Evolutionary conservation across 768 basidiomycete genomes (phyloP).

Genomic region (Pisolithus tinctorius): DNA sequence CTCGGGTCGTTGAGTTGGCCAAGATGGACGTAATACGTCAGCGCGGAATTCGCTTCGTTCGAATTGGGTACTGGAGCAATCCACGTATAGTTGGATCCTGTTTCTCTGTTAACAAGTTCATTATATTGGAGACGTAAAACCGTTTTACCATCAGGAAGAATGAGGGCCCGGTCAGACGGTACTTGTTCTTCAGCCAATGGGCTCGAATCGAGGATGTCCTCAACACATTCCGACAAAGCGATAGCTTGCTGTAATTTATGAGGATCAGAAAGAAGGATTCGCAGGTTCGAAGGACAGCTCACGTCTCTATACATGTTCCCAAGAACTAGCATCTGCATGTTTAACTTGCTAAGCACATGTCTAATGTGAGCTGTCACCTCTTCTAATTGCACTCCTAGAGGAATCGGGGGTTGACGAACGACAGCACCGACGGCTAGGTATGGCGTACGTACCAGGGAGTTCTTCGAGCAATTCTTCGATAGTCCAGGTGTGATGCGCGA

Average conservation of each 20-base stretch:
- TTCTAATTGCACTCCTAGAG: constrained; percentile 58
- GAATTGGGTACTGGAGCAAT: constrained; percentile 66
- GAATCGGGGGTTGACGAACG: not conserved
- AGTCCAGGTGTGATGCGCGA: constrained; percentile 70
- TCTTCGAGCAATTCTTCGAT: constrained; percentile 70
- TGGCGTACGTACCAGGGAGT: constrained; percentile 53
- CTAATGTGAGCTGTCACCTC: constrained; percentile 61
- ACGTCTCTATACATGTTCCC: constrained; percentile 87
- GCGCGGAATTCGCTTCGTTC: constrained; percentile 78
- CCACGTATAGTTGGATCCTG: constrained; percentile 70
- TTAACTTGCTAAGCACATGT: constrained; percentile 54
- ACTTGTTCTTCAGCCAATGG: constrained; percentile 27
- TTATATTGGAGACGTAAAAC: not conserved
- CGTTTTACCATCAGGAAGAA: constrained; percentile 62
- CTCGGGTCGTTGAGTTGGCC: constrained; percentile 61
- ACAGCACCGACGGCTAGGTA: not conserved
- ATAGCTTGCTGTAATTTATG: constrained; percentile 59
- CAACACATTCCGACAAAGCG: constrained; percentile 61
- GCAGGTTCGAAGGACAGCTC: constrained; percentile 19
- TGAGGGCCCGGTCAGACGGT: constrained; percentile 43
- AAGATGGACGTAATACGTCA: constrained; percentile 81
- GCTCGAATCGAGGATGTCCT: constrained; percentile 52
- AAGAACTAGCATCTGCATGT: constrained; percentile 66
- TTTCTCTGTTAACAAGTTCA: constrained; percentile 8
- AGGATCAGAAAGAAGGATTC: not conserved